A percentile compares a stretch with the other conserved stretches of the same genome.
Conservation (phyloP, 176 grass and related monocot species). For the Miscanthus lutarioriparius region DNA sequence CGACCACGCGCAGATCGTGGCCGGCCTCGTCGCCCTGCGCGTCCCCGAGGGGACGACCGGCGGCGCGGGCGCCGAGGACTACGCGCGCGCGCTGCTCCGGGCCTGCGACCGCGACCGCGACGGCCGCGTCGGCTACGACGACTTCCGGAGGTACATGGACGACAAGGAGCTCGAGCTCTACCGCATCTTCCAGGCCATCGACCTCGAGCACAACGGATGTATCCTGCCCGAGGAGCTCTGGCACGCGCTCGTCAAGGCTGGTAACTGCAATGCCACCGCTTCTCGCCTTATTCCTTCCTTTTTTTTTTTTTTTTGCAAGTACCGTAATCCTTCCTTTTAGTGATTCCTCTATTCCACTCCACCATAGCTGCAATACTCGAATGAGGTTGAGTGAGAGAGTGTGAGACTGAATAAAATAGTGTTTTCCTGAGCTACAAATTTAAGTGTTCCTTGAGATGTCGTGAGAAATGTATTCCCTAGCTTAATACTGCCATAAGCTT, state of each 20-base stretch:
- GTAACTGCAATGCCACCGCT: constrained; percentile 46
- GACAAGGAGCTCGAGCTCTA: constrained; percentile 91
- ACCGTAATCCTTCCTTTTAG: not conserved
- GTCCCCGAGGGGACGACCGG: constrained; percentile 41
- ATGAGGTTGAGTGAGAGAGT: not conserved
- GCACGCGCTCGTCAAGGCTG: constrained; percentile 85
- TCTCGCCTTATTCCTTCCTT: not conserved
- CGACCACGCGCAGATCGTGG: constrained; percentile 69
- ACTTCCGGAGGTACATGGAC: constrained; percentile 82
- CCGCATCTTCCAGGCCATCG: constrained; percentile 87
- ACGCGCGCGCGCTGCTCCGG: constrained; percentile 75
- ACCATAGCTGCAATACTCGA: not conserved
- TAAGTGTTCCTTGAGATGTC: not conserved
- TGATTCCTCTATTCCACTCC: not conserved
- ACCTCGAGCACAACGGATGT: constrained; percentile 93
- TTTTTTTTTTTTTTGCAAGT: too few species aligned
- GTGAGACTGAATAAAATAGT: not conserved
- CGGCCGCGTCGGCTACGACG: constrained; percentile 71
- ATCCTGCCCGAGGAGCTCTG: constrained; percentile 86
- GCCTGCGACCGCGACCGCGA: constrained; percentile 70
- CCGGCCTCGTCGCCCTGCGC: constrained; percentile 52
- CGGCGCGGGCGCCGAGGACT: constrained; percentile 26
- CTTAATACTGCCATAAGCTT: not conserved
- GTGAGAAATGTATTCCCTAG: not conserved
- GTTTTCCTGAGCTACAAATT: not conserved